Conservation (phyloP, 768 basidiomycete genomes). For the Fomitopsis serialis region DNA sequence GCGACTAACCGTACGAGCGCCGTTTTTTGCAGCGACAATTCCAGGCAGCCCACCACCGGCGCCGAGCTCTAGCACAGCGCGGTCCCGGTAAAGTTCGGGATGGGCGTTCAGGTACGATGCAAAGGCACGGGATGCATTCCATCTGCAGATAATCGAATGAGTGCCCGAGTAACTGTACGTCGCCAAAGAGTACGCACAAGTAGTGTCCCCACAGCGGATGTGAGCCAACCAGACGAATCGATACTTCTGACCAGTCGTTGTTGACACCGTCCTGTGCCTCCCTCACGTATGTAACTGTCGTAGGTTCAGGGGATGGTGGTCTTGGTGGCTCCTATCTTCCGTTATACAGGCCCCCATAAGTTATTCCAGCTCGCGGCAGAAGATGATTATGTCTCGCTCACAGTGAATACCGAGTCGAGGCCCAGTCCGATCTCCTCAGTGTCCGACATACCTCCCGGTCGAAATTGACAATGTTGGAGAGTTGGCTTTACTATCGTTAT, state of each 20-base stretch:
- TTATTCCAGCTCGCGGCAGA: background rate
- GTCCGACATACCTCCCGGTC: constrained; percentile 9
- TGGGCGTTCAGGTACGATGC: constrained; percentile 65
- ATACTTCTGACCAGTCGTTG: constrained; percentile 33
- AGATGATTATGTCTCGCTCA: background rate
- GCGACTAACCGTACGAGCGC: constrained; percentile 56
- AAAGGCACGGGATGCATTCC: constrained; percentile 76
- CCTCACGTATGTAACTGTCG: constrained; percentile 37
- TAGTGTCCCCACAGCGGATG: constrained; percentile 84
- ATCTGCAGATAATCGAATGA: constrained; percentile 36
- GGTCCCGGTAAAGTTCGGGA: constrained; percentile 36
- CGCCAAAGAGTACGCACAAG: constrained; percentile 39
- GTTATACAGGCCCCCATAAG: background rate
- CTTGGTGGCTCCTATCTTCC: constrained; percentile 51
- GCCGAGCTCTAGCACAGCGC: constrained; percentile 77
- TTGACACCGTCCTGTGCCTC: background rate
- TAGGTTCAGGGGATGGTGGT: constrained; percentile 64
- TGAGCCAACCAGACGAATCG: constrained; percentile 67
- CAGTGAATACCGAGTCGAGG: constrained; percentile 10
- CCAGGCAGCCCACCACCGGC: constrained; percentile 91
- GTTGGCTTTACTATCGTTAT: too few species aligned
- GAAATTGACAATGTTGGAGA: too few species aligned
- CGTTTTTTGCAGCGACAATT: constrained; percentile 65
- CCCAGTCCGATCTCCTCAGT: constrained; percentile 6
- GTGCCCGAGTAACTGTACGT: background rate